Percentiles rank a stretch among this genome's conserved stretches.
Conservation (phyloP, 1,284 basidiomycete species). For the Cutaneotrichosporon cutaneum region DNA sequence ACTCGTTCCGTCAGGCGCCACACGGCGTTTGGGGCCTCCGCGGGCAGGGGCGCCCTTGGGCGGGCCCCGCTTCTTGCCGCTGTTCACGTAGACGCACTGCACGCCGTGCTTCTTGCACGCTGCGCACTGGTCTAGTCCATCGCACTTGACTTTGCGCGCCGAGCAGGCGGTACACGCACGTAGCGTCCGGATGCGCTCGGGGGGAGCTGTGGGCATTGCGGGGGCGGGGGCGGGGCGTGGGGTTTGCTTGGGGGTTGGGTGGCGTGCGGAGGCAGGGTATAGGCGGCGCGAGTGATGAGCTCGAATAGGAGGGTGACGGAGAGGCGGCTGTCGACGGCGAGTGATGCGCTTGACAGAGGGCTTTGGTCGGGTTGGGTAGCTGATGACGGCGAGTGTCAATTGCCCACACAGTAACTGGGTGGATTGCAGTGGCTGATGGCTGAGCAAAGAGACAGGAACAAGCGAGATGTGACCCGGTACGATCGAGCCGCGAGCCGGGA, state of each 20-base stretch:
- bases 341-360: too few relatives aligned
- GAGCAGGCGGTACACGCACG: conserved; percentile 22
- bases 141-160: conserved; percentile 25
- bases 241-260: background rate
- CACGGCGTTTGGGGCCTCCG: conserved; percentile 11
- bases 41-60: conserved; percentile 24
- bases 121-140: conserved; percentile 19
- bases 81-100: conserved; percentile 16
- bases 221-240: background rate
- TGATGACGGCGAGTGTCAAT: too few relatives aligned
- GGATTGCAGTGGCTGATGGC: too few relatives aligned
- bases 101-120: conserved; percentile 20
- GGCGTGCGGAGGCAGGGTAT: background rate
- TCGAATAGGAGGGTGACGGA: too few relatives aligned
- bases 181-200: conserved; percentile 17
- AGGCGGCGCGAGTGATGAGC: too few relatives aligned
- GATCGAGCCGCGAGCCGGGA: too few relatives aligned
- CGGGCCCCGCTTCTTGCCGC: conserved; percentile 21
- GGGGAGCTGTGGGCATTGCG: background rate
- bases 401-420: too few relatives aligned
- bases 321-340: too few relatives aligned
- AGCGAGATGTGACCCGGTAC: too few relatives aligned
- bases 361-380: too few relatives aligned
- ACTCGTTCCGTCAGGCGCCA: background rate
- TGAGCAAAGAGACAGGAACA: too few relatives aligned